phyloP scores from a whole-genome alignment of 2,329 filamentous ascomycete genomes.

The Nemania bipapillata region DNA sequence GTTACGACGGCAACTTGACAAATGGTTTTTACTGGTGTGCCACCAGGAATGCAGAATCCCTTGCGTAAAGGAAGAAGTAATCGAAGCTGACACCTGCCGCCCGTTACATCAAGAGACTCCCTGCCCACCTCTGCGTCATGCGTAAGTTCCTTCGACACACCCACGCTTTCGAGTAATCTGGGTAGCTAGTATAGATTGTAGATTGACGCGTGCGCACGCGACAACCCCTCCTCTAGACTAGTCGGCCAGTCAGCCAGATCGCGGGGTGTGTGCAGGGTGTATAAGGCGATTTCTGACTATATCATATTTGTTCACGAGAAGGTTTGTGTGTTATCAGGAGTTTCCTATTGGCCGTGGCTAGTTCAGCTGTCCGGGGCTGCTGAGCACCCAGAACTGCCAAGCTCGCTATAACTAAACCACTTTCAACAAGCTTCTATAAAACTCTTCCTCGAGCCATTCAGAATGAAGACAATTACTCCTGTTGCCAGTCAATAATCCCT shows the following conservation, averaged over 20 bases:
- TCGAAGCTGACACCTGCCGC: conserved; percentile 4
- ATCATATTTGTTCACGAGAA: conserved; percentile 28
- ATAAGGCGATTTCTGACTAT: conserved; percentile 22
- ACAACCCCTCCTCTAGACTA: conserved; percentile 28
- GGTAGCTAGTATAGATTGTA: background rate
- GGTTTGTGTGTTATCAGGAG: conserved; percentile 34
- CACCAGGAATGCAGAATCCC: conserved; percentile 2
- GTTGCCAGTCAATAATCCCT: conserved; percentile 26
- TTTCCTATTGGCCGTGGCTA: conserved; percentile 27
- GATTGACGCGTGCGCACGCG: conserved; percentile 23
- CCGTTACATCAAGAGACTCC: conserved; percentile 1
- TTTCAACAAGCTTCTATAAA: conserved; percentile 1
- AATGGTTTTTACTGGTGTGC: conserved; percentile 17
- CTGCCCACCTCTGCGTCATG: background rate
- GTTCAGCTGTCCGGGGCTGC: conserved; percentile 31
- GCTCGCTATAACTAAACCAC: background rate
- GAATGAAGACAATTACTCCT: conserved; percentile 11
- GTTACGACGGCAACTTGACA: conserved; percentile 22
- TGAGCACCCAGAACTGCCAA: conserved; percentile 20
- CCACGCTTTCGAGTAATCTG: background rate
- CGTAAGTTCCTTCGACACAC: background rate
- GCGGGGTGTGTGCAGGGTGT: conserved; percentile 30
- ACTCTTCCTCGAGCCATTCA: conserved; percentile 9
- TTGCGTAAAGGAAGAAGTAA: conserved; percentile 15
- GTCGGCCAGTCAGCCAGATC: conserved; percentile 28